Conservation (phyloP, 2,329 filamentous ascomycete genomes). For the Diaporthe amygdali region DNA sequence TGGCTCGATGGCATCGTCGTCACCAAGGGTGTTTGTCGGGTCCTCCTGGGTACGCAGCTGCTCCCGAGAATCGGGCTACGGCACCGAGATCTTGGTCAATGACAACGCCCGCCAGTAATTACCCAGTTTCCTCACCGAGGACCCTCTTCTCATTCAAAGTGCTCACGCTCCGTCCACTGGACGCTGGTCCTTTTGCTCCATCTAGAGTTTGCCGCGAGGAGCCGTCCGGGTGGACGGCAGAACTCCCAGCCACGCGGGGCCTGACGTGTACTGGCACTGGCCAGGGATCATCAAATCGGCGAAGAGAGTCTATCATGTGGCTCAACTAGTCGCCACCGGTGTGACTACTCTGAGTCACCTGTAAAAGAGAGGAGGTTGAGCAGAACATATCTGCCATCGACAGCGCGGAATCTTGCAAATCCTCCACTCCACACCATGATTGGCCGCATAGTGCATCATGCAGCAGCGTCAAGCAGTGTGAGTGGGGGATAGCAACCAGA, state of each 20-base stretch:
- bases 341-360: slow-evolving; percentile 4
- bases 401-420: not conserved
- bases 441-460: slow-evolving; percentile 13
- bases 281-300: not conserved
- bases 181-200: not conserved
- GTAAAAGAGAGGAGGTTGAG: not conserved
- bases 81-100: not conserved
- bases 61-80: not conserved
- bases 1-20: not conserved
- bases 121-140: slow-evolving; percentile 5
- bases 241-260: not conserved
- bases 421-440: not conserved
- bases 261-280: not conserved
- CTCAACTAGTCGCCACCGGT: slow-evolving; percentile 5
- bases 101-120: not conserved
- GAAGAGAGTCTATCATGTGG: slow-evolving; percentile 10
- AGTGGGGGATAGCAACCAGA: not conserved
- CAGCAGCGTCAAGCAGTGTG: slow-evolving; percentile 4
- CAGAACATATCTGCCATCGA: not conserved
- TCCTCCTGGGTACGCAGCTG: not conserved
- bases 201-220: not conserved
- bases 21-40: not conserved
- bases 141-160: not conserved
- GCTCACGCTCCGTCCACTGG: not conserved
- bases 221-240: not conserved